A percentile compares a stretch with the other conserved stretches of the same genome.
Conservation (phyloP, 23 red algal species). For the Agarophyton chilense region DNA sequence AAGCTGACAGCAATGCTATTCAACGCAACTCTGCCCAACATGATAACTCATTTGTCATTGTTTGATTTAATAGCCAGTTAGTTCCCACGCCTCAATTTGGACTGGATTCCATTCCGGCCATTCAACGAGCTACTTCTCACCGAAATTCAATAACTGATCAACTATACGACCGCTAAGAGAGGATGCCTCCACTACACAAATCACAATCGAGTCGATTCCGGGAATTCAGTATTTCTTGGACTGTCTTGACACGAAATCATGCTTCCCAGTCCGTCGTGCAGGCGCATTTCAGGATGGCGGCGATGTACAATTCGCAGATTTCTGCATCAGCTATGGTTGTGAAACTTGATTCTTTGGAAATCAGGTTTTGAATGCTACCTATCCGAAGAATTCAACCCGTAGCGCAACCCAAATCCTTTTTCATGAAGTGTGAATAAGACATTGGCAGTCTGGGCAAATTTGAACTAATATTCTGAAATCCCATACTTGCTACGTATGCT, state of each 20-base stretch:
- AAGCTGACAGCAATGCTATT: background rate
- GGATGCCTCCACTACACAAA: background rate
- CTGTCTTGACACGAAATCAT: conserved; percentile 15
- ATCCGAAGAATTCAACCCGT: no score
- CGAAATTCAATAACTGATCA: background rate
- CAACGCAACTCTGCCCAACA: background rate
- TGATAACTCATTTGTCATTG: background rate
- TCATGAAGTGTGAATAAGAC: no score
- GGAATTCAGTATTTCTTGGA: background rate
- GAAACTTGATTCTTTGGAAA: background rate
- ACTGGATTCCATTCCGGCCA: no score
- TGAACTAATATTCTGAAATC: no score
- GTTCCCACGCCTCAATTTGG: no score
- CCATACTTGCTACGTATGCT: no score
- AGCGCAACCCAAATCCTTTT: no score
- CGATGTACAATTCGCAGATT: no score
- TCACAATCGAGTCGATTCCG: background rate
- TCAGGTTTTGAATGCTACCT: background rate
- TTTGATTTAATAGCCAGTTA: background rate
- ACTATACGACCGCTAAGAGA: background rate
- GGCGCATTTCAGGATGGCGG: background rate
- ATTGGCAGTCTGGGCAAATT: no score
- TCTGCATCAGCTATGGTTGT: background rate
- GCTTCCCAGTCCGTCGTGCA: background rate
- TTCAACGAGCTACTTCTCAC: no score